These are phyloP conservation scores for Malassezia japonica DNA, from an alignment of 1,284 basidiomycete genomes.

Conservation along the genomic window DNA sequence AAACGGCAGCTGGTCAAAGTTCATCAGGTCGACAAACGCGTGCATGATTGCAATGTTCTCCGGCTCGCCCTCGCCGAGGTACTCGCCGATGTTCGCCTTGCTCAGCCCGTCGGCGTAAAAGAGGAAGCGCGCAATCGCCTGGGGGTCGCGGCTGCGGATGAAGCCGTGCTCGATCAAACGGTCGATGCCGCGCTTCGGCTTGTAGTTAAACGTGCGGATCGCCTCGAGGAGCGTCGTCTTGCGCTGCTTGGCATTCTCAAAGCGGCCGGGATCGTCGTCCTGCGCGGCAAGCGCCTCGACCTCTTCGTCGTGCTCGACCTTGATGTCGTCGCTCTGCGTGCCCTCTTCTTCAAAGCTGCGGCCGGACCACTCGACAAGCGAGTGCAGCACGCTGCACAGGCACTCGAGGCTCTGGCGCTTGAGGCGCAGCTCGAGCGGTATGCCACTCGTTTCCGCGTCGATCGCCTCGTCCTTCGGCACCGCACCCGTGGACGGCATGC, in stretches of 20 bases:
- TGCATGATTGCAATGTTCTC: slow-evolving; percentile 48
- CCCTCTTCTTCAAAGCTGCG: slow-evolving; percentile 27
- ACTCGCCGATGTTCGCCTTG: slow-evolving; percentile 95
- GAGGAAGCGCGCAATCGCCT: slow-evolving; percentile 77
- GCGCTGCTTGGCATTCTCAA: slow-evolving; percentile 92
- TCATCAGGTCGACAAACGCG: slow-evolving; percentile 48
- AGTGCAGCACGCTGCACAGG: slow-evolving; percentile 44
- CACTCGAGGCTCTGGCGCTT: slow-evolving; percentile 46
- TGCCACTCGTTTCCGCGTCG: slow-evolving; percentile 13
- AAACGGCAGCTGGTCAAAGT: slow-evolving; percentile 40
- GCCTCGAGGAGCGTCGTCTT: slow-evolving; percentile 93
- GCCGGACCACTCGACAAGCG: slow-evolving; percentile 40
- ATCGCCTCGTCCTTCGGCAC: slow-evolving; percentile 10
- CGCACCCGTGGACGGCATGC: background rate
- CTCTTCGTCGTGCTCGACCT: slow-evolving; percentile 24
- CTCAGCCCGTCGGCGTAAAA: slow-evolving; percentile 82
- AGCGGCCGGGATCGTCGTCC: slow-evolving; percentile 76
- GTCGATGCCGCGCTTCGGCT: slow-evolving; percentile 76
- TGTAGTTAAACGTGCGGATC: slow-evolving; percentile 96
- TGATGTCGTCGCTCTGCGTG: slow-evolving; percentile 8
- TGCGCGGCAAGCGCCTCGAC: slow-evolving; percentile 15
- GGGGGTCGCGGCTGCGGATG: slow-evolving; percentile 65
- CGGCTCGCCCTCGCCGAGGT: slow-evolving; percentile 59
- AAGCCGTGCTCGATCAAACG: slow-evolving; percentile 83
- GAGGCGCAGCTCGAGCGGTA: slow-evolving; percentile 38